These are phyloP conservation scores for Hyaloscypha finlandica DNA, from an alignment of 495 filamentous ascomycete genomes.

Conservation along the genomic window DNA sequence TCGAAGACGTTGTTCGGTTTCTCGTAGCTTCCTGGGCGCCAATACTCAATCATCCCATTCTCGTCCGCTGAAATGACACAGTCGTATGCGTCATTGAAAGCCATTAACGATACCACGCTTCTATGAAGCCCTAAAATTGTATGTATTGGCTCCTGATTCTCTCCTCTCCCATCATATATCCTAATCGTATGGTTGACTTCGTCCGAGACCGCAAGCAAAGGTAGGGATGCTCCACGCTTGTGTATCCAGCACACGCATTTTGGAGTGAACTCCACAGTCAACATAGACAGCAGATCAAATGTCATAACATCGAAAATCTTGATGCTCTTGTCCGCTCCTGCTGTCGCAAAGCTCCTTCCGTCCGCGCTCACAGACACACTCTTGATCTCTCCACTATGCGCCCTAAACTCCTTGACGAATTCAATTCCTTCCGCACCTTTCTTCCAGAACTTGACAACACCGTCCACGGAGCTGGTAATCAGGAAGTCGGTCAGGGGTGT, in stretches of 20 bases:
- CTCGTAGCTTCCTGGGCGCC: constrained; percentile 80
- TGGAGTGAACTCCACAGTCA: constrained; percentile 72
- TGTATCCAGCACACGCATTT: constrained; percentile 93
- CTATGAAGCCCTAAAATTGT: constrained; percentile 74
- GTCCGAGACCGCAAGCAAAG: constrained; percentile 87
- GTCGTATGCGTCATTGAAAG: constrained; percentile 85
- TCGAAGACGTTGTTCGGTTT: constrained; percentile 92
- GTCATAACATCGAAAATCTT: constrained; percentile 97
- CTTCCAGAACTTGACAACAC: constrained; percentile 99
- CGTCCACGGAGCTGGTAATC: constrained; percentile 90
- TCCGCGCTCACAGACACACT: constrained; percentile 83
- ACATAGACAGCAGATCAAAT: constrained; percentile 84
- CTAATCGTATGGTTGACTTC: constrained; percentile 68
- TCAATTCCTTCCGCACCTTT: constrained; percentile 88
- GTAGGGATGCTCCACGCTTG: constrained; percentile 79
- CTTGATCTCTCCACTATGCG: constrained; percentile 82
- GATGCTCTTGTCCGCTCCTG: constrained; percentile 81
- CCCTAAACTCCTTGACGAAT: constrained; percentile 97
- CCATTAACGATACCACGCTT: constrained; percentile 76
- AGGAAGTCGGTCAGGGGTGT: constrained; percentile 91
- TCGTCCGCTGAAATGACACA: constrained; percentile 90
- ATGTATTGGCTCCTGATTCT: constrained; percentile 69
- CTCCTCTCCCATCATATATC: constrained; percentile 89
- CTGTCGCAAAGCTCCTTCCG: constrained; percentile 91
- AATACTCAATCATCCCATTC: constrained; percentile 96